These are phyloP conservation scores for Aspergillus uvarum DNA, from an alignment of 2,329 filamentous ascomycete species.

Conservation along the genomic window DNA sequence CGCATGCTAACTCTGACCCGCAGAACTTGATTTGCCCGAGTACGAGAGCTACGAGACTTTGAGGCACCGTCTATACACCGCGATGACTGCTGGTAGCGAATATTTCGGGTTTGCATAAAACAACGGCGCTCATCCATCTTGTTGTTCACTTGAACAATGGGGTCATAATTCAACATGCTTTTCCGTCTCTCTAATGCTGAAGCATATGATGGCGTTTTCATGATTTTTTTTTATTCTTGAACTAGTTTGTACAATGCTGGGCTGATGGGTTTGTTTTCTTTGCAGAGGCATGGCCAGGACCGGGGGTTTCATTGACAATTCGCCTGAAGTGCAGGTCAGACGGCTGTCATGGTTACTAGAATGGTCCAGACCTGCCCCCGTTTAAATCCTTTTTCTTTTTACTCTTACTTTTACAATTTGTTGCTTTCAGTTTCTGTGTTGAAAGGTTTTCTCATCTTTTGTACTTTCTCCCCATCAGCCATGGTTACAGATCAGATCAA, in stretches of 20 bases:
- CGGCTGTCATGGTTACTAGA: slow-evolving; percentile 6
- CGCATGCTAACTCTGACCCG: slow-evolving; percentile 35
- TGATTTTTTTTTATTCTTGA: slow-evolving; percentile 15
- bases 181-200: slow-evolving; percentile 23
- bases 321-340: slow-evolving; percentile 47
- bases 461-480: neutral
- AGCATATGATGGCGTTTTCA: slow-evolving; percentile 40
- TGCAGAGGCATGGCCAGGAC: slow-evolving; percentile 1
- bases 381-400: neutral
- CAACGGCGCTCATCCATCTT: slow-evolving; percentile 11
- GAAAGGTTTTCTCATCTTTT: neutral
- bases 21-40: slow-evolving; percentile 96
- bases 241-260: slow-evolving; percentile 24
- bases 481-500: neutral
- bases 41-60: slow-evolving; percentile 95
- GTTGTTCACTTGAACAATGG: slow-evolving; percentile 7
- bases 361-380: neutral
- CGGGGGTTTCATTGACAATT: slow-evolving; percentile 1
- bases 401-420: neutral
- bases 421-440: neutral
- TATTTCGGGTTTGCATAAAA: slow-evolving; percentile 92
- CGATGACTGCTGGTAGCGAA: slow-evolving; percentile 96
- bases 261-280: slow-evolving; percentile 9
- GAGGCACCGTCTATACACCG: slow-evolving; percentile 83
- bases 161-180: slow-evolving; percentile 16